Base-by-base conservation (phyloP, 2,329 filamentous ascomycete genomes). In the Grosmannia penicillata region DNA sequence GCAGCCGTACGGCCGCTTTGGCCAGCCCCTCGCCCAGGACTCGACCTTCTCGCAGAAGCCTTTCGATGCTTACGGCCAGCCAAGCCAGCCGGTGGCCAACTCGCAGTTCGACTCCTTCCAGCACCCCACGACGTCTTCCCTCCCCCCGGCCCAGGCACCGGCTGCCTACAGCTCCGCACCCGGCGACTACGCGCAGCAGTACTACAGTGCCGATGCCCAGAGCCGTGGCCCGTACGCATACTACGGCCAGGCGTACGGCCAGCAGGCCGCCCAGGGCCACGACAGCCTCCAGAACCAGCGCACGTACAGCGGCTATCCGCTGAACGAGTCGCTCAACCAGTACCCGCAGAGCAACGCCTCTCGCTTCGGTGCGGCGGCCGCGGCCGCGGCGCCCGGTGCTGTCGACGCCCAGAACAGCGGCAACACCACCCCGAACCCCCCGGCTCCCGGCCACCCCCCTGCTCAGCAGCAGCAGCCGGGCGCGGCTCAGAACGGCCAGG, bases 371-470 rank as follows among this genome's bases (percentile, higher is more conserved):
- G 64, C 62, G 47, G 64, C 63, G 33, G 59, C 66, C 21, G 48
- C 43, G 8, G 42, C 35, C 1, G 28, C 40, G 1, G 18, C 37
- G 17, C 25, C 40, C 4, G 37, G 48, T 46, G 61, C 68, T 43
- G 66, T 75, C 45, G 85, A 93, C 39, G 71, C 73, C 44, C 82
- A 86, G 52, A 85, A 80, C 63, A 94, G 85, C 55, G 89, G 86
- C 32, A 81, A 91, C 57, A 89, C 81, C 51, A 95, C 87, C 3
- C 87, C 89, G 26, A 91, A 93, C 62, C 86, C 87, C 22, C 69
- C 78, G 29, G 37, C 34, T 2, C 31, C 37, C 3, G 61, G 62
- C 10, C 70, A 72, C 52, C 62, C 60, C 33, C 70, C 61, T 45
- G 63, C 61, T 45, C 63, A 62, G 31, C 56, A 55, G 49, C 45